A percentile compares a stretch with the other conserved stretches of the same genome.
phyloP scores from a whole-genome alignment of 2,329 filamentous ascomycete genomes.

The Pyrenophora teres region DNA sequence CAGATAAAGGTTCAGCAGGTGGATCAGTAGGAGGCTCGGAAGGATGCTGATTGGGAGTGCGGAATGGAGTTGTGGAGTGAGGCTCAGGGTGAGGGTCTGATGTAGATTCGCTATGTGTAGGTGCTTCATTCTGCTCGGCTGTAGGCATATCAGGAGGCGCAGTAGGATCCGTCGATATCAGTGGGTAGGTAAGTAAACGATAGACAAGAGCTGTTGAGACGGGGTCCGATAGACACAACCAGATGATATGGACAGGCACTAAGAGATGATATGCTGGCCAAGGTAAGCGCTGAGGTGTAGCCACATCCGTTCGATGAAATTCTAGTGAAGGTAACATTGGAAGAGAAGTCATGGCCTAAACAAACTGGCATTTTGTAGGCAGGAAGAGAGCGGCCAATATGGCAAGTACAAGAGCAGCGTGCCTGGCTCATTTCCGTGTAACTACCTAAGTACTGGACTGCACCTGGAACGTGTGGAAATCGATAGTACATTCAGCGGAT shows the following conservation, averaged over 20 bases:
- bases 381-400: background rate
- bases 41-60: background rate
- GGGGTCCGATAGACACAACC: background rate
- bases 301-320: background rate
- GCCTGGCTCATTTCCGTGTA: background rate
- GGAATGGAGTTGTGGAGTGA: background rate
- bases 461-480: no score
- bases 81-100: no score
- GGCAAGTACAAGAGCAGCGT: background rate
- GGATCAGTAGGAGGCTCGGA: constrained; percentile 1
- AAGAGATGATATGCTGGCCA: background rate
- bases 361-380: background rate
- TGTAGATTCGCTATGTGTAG: no score
- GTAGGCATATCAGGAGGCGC: background rate
- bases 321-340: background rate
- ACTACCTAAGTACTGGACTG: background rate
- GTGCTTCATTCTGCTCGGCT: background rate
- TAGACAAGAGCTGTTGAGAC: background rate
- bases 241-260: background rate
- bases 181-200: background rate
- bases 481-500: no score
- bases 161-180: background rate
- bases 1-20: background rate
- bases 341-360: constrained; percentile 3
- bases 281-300: constrained; percentile 4